Base-by-base conservation (phyloP, 352 stramenopile species). In the Sclerospora graminicola region DNA sequence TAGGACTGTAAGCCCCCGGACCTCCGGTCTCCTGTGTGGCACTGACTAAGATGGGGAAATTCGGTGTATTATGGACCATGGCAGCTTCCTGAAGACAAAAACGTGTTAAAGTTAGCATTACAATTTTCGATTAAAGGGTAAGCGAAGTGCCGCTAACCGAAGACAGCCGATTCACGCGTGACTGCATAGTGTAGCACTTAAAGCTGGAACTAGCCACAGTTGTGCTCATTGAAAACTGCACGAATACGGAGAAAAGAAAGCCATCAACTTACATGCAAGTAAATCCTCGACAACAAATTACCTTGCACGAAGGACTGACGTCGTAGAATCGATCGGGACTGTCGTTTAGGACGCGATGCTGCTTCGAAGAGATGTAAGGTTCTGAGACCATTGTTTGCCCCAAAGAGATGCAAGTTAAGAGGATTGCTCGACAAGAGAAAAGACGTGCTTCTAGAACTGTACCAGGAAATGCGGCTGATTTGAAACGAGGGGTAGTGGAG, bases 31-130 rank as follows among this genome's bases (percentile, higher is more conserved):
- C 60, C 13, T 70, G 57, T 5, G 69, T 84, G 0, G 69, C 31
- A 21, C 69, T 83, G 5, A 56, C 46, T 13, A 87, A 41, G 30
- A 82, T 87, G 11, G 67, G 71, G 8, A 82, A 63, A 41, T 76
- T 73, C 0, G 71, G 71, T 39, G 69, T 84, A 48, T 87, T 84
- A 59, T 87, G 69, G 0, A 84, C 69, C 71, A 84, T 84, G 2
- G 69, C 57, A 1, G 71, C 60, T 59, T 82, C 71, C 74, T 82
- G 27, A 3, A 37, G 21, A 3, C 21, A 26, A 6, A 26, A 26
- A n/a, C n/a, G n/a, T n/a, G n/a, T n/a, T n/a, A n/a, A 26, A 26
- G 21, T 26, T 26, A 26, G 21, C 21, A 3, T 3, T 6, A 26
- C 6, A n/a, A n/a, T n/a, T n/a, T n/a, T n/a, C n/a, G n/a, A n/a